A percentile compares a stretch with the other conserved stretches of the same genome.
Conservation (phyloP, 352 stramenopile species). For the Phytopythium mirpurense region DNA sequence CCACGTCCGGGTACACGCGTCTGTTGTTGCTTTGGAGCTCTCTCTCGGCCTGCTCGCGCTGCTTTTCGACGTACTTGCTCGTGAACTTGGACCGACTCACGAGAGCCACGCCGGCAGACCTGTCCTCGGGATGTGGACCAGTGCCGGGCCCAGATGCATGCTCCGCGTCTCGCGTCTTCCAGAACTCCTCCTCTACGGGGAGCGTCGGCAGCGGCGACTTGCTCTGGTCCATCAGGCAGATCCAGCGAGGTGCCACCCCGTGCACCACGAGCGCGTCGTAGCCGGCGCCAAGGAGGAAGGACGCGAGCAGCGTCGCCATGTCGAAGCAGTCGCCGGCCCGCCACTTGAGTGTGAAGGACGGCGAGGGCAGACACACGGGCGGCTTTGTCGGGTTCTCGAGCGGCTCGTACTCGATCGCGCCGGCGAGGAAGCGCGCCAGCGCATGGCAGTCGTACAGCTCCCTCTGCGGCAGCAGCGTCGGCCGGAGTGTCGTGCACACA, state of each 20-base stretch:
- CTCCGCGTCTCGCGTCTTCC: slow-evolving; percentile 35
- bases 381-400: slow-evolving; percentile 77
- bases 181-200: slow-evolving; percentile 40
- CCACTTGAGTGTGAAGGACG: slow-evolving; percentile 85
- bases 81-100: slow-evolving; percentile 56
- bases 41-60: slow-evolving; percentile 41
- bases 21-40: slow-evolving; percentile 33
- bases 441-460: slow-evolving; percentile 90
- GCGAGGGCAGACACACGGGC: slow-evolving; percentile 76
- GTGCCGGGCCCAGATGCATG: background rate
- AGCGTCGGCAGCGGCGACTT: slow-evolving; percentile 60
- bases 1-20: slow-evolving; percentile 25
- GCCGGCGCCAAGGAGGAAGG: slow-evolving; percentile 90
- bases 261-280: slow-evolving; percentile 95
- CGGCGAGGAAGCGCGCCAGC: slow-evolving; percentile 86
- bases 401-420: slow-evolving; percentile 92
- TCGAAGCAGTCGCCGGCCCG: slow-evolving; percentile 91
- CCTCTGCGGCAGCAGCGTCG: slow-evolving; percentile 88
- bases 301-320: slow-evolving; percentile 83
- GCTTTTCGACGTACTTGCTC: slow-evolving; percentile 60
- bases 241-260: slow-evolving; percentile 80
- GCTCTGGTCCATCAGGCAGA: slow-evolving; percentile 91
- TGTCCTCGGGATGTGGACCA: slow-evolving; percentile 1
- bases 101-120: slow-evolving; percentile 23
- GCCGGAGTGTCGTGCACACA: slow-evolving; percentile 91